A percentile compares a stretch with the other conserved stretches of the same genome.
Conservation (phyloP, 768 basidiomycete species). For the Nidula microcarpa region DNA sequence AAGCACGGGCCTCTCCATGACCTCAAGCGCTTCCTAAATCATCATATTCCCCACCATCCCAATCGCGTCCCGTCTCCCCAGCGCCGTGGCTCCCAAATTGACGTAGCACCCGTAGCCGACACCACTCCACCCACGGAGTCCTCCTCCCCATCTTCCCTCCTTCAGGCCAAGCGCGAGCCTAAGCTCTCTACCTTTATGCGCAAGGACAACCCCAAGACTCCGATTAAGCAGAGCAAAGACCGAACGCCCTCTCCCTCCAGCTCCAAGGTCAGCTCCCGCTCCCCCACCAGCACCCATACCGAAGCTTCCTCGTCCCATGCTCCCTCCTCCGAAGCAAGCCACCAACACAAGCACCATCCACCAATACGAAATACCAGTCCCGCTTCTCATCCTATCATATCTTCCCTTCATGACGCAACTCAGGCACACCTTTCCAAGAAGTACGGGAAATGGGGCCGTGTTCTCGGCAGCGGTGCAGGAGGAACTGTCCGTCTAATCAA, state of each 20-base stretch:
- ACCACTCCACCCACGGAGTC: constrained; percentile 19
- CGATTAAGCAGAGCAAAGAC: constrained; percentile 41
- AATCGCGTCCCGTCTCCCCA: constrained; percentile 16
- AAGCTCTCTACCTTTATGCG: constrained; percentile 22
- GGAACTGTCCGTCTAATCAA: constrained; percentile 97
- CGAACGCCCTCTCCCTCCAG: constrained; percentile 33
- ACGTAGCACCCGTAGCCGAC: constrained; percentile 7
- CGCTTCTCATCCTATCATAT: constrained; percentile 30
- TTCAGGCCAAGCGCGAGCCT: constrained; percentile 24
- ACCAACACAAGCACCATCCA: constrained; percentile 15
- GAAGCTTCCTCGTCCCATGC: constrained; percentile 6
- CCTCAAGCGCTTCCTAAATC: constrained; percentile 92
- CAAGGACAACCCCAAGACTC: constrained; percentile 18
- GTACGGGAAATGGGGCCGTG: constrained; percentile 98
- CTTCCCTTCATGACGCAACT: constrained; percentile 74
- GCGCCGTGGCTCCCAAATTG: constrained; percentile 16
- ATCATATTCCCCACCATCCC: constrained; percentile 71
- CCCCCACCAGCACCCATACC: constrained; percentile 15
- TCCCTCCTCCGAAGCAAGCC: constrained; percentile 14
- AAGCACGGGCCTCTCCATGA: constrained; percentile 81
- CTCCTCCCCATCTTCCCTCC: constrained; percentile 14
- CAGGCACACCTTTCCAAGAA: constrained; percentile 95
- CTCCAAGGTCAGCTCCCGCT: constrained; percentile 15
- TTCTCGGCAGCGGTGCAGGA: constrained; percentile 95
- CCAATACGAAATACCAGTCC: constrained; percentile 9